phyloP scores from a whole-genome alignment of 2,329 filamentous ascomycete species.

The Ceratocystis alfenasii region DNA sequence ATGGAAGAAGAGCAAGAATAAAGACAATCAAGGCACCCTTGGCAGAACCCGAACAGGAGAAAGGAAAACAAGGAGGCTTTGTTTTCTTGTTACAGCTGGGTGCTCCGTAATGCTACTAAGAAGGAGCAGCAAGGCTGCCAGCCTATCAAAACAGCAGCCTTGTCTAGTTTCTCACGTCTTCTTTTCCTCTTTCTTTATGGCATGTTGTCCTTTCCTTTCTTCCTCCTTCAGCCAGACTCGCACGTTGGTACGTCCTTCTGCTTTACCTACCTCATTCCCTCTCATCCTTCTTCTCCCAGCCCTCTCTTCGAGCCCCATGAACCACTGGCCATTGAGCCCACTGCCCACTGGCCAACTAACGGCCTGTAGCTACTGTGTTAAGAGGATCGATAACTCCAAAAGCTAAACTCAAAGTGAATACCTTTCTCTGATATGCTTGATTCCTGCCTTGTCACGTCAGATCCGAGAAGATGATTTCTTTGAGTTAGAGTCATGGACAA shows the following conservation, averaged over 20 bases:
- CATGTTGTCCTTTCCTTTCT: constrained; percentile 4
- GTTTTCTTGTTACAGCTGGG: not conserved
- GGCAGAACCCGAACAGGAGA: not conserved
- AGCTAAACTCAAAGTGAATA: not conserved
- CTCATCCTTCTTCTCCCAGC: not conserved
- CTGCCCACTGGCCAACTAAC: not conserved
- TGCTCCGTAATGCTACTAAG: not conserved
- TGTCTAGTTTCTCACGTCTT: not conserved
- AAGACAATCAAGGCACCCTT: no score
- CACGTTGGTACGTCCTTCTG: not conserved
- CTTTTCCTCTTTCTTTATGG: not conserved
- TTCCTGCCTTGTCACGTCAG: not conserved
- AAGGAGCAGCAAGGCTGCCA: constrained; percentile 5
- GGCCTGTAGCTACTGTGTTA: not conserved
- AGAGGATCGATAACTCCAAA: not conserved
- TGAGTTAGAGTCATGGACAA: not conserved
- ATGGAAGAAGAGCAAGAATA: no score
- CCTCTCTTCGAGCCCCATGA: not conserved
- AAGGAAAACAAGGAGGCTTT: not conserved
- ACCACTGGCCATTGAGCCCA: not conserved
- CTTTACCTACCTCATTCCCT: not conserved
- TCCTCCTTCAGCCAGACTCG: not conserved
- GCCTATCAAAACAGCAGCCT: not conserved
- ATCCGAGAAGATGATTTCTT: not conserved
- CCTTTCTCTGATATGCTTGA: not conserved